These are phyloP conservation scores for Hemerocallis citrina DNA, from an alignment of 106 monocot species.

Conservation along the genomic window DNA sequence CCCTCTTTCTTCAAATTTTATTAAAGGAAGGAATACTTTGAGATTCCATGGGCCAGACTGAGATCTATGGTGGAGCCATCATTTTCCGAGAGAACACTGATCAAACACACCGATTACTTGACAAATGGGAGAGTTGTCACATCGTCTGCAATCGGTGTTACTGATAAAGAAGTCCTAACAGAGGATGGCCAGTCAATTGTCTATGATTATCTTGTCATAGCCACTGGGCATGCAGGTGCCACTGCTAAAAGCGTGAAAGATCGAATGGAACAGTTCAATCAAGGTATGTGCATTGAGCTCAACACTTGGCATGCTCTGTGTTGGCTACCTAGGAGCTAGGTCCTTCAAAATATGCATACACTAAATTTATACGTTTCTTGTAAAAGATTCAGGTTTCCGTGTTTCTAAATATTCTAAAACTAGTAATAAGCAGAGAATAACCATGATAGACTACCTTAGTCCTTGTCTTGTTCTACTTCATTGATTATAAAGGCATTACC, in stretches of 20 bases:
- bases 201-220: constrained; percentile 37
- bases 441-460: not conserved
- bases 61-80: constrained; percentile 39
- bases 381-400: not conserved
- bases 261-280: constrained; percentile 30
- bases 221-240: constrained; percentile 20
- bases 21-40: constrained; percentile 64
- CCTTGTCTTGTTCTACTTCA: not conserved
- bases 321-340: not conserved
- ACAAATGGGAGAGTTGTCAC: constrained; percentile 16
- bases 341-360: not conserved
- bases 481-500: not conserved
- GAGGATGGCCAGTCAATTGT: constrained; percentile 12
- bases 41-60: constrained; percentile 63
- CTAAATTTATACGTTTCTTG: not conserved
- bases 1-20: not conserved
- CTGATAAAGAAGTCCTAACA: constrained; percentile 19
- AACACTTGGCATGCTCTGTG: not conserved
- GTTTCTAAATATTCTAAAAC: not conserved
- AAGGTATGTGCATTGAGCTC: constrained; percentile 14
- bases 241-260: constrained; percentile 2
- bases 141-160: constrained; percentile 21
- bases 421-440: not conserved
- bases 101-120: constrained; percentile 35
- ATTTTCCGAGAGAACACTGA: constrained; percentile 29